Conservation (phyloP, 2,329 filamentous ascomycete species). For the Fusarium pseudoanthophilum region DNA sequence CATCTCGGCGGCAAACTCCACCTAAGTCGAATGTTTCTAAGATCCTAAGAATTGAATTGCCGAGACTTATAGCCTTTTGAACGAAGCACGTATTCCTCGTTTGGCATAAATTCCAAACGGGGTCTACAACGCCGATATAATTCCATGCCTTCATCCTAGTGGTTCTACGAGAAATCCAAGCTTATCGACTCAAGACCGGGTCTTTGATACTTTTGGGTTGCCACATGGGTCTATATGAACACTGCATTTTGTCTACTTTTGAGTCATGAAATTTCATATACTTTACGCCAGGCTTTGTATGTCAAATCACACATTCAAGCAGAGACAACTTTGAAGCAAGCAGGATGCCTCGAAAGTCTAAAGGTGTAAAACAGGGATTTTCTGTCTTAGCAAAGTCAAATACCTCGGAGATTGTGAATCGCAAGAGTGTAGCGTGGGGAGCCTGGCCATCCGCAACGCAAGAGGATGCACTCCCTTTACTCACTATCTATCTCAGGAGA, state of each 20-base stretch:
- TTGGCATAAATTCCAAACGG: background rate
- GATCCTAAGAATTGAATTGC: accelerated
- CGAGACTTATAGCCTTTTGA: background rate
- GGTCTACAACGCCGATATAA: accelerated
- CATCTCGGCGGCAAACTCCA: background rate
- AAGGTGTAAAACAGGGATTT: background rate
- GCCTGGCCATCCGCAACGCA: background rate
- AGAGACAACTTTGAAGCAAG: background rate
- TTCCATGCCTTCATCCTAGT: background rate
- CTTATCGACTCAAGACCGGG: background rate
- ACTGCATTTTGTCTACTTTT: background rate
- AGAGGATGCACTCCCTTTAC: no score
- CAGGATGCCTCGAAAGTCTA: background rate
- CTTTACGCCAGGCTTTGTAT: accelerated
- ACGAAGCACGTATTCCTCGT: accelerated
- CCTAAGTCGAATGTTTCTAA: background rate
- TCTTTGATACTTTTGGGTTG: background rate
- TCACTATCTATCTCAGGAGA: background rate
- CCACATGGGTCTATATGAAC: accelerated
- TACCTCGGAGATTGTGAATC: accelerated
- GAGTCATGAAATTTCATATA: accelerated
- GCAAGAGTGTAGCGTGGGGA: accelerated
- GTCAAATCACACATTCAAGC: background rate
- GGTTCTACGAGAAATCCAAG: background rate
- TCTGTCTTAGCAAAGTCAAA: accelerated